Evolutionary conservation across 495 filamentous ascomycete genomes (phyloP).

Genomic region (Bombardia bombarda): DNA sequence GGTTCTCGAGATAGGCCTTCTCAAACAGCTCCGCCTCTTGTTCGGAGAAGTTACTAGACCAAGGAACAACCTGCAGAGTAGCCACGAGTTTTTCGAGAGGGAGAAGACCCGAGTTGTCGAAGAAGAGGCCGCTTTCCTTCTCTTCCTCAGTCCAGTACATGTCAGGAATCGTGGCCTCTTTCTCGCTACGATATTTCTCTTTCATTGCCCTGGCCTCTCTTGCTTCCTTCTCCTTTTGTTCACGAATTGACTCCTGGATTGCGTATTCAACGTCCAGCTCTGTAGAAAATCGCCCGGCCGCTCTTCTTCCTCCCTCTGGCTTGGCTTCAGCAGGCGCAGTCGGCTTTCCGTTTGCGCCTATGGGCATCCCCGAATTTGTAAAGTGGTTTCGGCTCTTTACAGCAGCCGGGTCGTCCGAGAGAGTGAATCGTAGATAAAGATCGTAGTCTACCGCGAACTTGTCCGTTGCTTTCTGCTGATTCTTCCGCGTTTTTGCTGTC

Average conservation of each 20-base stretch:
- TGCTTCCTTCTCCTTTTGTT: conserved; percentile 65
- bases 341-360: conserved; percentile 17
- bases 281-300: conserved; percentile 45
- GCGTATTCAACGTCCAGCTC: conserved; percentile 73
- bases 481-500: conserved; percentile 6
- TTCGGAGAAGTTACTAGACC: conserved; percentile 72
- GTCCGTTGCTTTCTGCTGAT: conserved; percentile 22
- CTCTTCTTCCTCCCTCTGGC: conserved; percentile 51
- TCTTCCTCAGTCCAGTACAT: conserved; percentile 55
- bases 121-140: conserved; percentile 48
- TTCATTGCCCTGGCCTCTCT: conserved; percentile 59
- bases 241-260: conserved; percentile 67
- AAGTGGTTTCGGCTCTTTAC: conserved; percentile 38
- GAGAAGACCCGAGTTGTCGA: conserved; percentile 65
- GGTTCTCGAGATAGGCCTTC: conserved; percentile 66
- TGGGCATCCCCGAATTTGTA: conserved; percentile 11
- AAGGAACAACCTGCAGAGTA: conserved; percentile 65
- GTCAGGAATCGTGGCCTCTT: conserved; percentile 77
- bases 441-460: conserved; percentile 37
- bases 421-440: conserved; percentile 40
- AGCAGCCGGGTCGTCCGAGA: conserved; percentile 42
- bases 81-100: conserved; percentile 57
- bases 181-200: conserved; percentile 65
- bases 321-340: conserved; percentile 44
- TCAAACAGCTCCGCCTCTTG: conserved; percentile 74